Percentiles rank a stretch among this genome's conserved stretches.
Conservation (phyloP, 1,284 basidiomycete genomes). For the Anthracocystis panici-leucophaei region DNA sequence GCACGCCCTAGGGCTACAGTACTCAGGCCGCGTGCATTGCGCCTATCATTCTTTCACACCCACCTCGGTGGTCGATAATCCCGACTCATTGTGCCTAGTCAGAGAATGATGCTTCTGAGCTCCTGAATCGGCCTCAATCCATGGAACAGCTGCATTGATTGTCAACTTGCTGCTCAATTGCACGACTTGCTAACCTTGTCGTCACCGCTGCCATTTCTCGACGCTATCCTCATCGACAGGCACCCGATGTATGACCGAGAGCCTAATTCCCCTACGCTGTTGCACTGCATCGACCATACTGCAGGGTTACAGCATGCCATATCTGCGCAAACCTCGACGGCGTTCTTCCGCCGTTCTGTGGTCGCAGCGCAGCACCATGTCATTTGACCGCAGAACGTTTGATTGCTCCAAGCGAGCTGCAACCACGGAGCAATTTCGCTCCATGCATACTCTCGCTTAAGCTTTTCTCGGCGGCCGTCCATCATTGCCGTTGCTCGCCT, state of each 20-base stretch:
- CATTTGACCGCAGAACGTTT: neutral
- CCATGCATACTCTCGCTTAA: constrained; percentile 30
- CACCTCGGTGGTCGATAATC: neutral
- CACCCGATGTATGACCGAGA: constrained; percentile 31
- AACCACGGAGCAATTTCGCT: constrained; percentile 47
- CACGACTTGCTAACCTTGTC: too few relatives aligned
- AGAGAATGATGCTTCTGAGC: neutral
- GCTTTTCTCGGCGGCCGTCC: constrained; percentile 2
- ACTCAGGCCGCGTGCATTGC: neutral
- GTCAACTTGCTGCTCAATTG: too few relatives aligned
- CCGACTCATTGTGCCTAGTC: neutral
- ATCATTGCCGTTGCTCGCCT: neutral
- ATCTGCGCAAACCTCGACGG: neutral
- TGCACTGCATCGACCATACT: neutral
- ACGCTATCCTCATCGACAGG: constrained; percentile 10
- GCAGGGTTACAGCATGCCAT: neutral
- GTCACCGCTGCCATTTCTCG: neutral
- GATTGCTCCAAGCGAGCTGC: constrained; percentile 26
- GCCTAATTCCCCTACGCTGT: constrained; percentile 1
- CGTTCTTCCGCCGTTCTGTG: too few relatives aligned
- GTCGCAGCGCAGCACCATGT: neutral
- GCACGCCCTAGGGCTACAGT: too few relatives aligned
- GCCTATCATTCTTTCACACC: neutral
- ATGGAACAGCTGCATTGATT: neutral
- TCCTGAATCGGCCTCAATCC: neutral